Evolutionary conservation across 2,329 filamentous ascomycete genomes (phyloP), one percentile per base, ranked within the genome.

Genomic region (Neopestalotiopsis rosae): DNA sequence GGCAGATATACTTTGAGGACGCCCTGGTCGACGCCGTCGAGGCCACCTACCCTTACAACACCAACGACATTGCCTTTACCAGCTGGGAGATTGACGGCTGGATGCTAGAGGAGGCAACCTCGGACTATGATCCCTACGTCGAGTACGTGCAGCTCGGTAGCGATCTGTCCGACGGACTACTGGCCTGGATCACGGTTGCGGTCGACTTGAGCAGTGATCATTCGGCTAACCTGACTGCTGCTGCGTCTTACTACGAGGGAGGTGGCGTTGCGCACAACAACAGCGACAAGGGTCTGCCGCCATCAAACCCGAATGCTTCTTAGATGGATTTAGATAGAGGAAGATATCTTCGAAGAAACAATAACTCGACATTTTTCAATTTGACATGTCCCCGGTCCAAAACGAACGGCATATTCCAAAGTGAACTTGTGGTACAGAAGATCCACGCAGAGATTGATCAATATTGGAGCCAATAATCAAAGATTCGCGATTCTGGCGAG

Each of bases 1-100:
- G 90, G n/a, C 90, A 92, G 76, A 74, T 90, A 64, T 92, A 89
- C 83, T 89, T 90, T 76, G 88, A 91, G 76, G 86, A 91, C 75
- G 81, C 82, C 70, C 84, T 92, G 10, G 84, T 89, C 71, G 73
- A 74, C 24, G 71, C 57, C 6, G 66, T 67, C 1, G 66, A 67
- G 58, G 34, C 40, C 4, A 67, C 57, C 9, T 13, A 34, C 14
- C 66, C 66, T 14, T 67, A 67, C 59, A 67, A 52, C 45, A 52
- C 59, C 14, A 67, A 63, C 59, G 24, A 38, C 6, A 67, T 67
- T 40, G 40, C n/a, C 5, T 49, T 62, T 30, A 67, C 66, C n/a
- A 56, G 34, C 38, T 62, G 59, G 57, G 66, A 67, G 28, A 52
- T 56, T 5, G 66, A 67, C 45, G 66, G 66, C 17, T 67, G 52